Conservation (phyloP, 331 rosid species). For the Acacia pycnantha region DNA sequence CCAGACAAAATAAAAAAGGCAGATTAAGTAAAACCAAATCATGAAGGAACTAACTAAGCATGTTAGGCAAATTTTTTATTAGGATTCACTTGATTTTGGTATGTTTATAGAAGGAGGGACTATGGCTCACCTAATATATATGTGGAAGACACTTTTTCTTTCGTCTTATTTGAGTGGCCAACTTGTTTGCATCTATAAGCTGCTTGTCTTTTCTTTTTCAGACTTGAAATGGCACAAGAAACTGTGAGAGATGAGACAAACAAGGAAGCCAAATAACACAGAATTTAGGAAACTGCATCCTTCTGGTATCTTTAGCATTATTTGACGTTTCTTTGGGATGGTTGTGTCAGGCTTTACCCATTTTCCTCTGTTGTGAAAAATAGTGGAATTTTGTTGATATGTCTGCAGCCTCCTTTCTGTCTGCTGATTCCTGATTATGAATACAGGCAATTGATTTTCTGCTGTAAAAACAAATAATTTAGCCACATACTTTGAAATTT, state of each 20-base stretch:
- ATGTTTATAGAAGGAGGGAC: constrained; percentile 30
- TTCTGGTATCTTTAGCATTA: not conserved
- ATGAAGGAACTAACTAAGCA: not conserved
- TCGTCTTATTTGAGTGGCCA: constrained; percentile 79
- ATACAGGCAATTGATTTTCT: not conserved
- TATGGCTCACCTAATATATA: constrained; percentile 66
- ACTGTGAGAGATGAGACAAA: constrained; percentile 72
- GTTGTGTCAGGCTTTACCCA: constrained; percentile 27
- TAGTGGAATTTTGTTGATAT: constrained; percentile 13
- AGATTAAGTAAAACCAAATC: not conserved
- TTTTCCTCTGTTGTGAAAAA: constrained; percentile 26
- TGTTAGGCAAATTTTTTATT: not conserved
- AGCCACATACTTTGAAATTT: not conserved
- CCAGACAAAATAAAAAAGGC: not conserved
- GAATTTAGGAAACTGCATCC: constrained; percentile 43
- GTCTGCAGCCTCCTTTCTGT: not conserved
- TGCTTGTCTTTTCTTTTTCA: constrained; percentile 54
- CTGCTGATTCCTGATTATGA: no score
- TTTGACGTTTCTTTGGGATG: constrained; percentile 3
- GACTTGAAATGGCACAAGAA: constrained; percentile 86
- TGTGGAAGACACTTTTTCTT: constrained; percentile 64
- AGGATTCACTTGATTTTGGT: not conserved
- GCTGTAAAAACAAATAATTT: not conserved
- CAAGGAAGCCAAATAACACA: constrained; percentile 72
- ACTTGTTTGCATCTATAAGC: constrained; percentile 89